phyloP scores from a whole-genome alignment of 2,329 filamentous ascomycete species.

The Colletotrichum liriopes region DNA sequence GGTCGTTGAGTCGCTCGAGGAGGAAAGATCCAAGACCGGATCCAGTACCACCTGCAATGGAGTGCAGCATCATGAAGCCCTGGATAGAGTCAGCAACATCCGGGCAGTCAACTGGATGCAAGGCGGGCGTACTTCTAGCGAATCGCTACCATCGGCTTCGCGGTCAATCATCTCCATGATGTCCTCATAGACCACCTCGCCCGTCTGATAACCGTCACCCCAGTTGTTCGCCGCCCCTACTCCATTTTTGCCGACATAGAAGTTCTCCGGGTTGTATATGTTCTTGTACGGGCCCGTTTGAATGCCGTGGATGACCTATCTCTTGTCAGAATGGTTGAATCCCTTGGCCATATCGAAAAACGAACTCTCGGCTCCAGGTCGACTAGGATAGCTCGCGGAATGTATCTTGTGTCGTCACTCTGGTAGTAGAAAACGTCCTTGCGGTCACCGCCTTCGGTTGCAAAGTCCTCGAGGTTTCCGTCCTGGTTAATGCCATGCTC shows the following conservation, averaged over 20 bases:
- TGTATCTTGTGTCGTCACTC: slow-evolving; percentile 98
- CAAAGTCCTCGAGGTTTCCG: slow-evolving; percentile 97
- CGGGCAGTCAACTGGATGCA: neutral
- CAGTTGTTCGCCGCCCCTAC: slow-evolving; percentile 98
- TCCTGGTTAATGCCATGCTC: slow-evolving; percentile 99
- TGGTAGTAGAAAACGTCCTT: slow-evolving; percentile 99
- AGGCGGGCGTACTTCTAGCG: slow-evolving; percentile 77
- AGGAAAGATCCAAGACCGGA: slow-evolving; percentile 97
- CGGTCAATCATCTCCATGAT: slow-evolving; percentile 99
- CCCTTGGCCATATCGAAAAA: slow-evolving; percentile 8
- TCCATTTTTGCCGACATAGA: slow-evolving; percentile 95
- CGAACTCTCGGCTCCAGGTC: slow-evolving; percentile 91
- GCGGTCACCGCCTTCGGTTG: slow-evolving; percentile 95
- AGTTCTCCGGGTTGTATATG: slow-evolving; percentile 99
- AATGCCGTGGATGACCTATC: slow-evolving; percentile 87
- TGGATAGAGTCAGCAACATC: slow-evolving; percentile 53
- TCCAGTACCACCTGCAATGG: slow-evolving; percentile 96
- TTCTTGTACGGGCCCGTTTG: slow-evolving; percentile 96
- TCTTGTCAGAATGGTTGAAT: neutral
- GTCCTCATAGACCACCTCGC: slow-evolving; percentile 93
- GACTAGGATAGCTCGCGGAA: slow-evolving; percentile 94
- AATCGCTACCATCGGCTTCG: slow-evolving; percentile 97
- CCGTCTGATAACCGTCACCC: slow-evolving; percentile 95
- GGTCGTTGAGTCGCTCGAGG: slow-evolving; percentile 94
- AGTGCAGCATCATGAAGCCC: slow-evolving; percentile 99